These are phyloP conservation scores for Alternaria ventricosa DNA, from an alignment of 2,329 filamentous ascomycete species.

Conservation along the genomic window DNA sequence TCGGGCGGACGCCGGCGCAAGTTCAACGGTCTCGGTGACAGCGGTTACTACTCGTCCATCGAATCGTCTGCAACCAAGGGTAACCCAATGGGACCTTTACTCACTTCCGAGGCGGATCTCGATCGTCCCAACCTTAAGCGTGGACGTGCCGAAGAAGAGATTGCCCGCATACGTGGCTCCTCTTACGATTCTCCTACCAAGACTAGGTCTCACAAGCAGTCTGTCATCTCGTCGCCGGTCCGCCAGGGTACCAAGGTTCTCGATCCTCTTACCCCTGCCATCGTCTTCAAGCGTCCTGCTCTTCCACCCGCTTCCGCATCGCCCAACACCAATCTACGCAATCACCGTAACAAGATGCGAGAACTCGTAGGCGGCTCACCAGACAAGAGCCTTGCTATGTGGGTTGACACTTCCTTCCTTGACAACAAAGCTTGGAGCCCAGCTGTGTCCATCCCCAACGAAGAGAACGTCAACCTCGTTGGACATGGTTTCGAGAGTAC, in stretches of 20 bases:
- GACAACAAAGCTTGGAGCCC: constrained; percentile 63
- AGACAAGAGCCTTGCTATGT: constrained; percentile 60
- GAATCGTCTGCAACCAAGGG: constrained; percentile 87
- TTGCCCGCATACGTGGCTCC: constrained; percentile 88
- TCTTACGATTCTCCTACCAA: constrained; percentile 92
- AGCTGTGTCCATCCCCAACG: constrained; percentile 68
- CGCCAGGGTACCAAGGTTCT: constrained; percentile 42
- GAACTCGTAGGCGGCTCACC: constrained; percentile 80
- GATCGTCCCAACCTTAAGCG: constrained; percentile 83
- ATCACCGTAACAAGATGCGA: constrained; percentile 83
- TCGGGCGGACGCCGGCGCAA: constrained; percentile 76
- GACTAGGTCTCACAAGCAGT: constrained; percentile 62
- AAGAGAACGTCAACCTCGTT: constrained; percentile 61
- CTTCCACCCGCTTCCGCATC: constrained; percentile 79
- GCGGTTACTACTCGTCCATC: constrained; percentile 94
- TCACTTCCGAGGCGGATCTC: constrained; percentile 75
- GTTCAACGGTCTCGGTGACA: constrained; percentile 83
- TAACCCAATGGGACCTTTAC: constrained; percentile 66
- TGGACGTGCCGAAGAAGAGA: constrained; percentile 93
- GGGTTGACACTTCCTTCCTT: constrained; percentile 59
- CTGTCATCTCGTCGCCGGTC: constrained; percentile 52
- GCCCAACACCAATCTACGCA: constrained; percentile 87
- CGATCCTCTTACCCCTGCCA: constrained; percentile 77
- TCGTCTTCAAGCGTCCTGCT: constrained; percentile 76
- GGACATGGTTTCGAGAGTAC: constrained; percentile 57